Conservation (phyloP, 2,329 filamentous ascomycete genomes). For the Diplodia sapinea region DNA sequence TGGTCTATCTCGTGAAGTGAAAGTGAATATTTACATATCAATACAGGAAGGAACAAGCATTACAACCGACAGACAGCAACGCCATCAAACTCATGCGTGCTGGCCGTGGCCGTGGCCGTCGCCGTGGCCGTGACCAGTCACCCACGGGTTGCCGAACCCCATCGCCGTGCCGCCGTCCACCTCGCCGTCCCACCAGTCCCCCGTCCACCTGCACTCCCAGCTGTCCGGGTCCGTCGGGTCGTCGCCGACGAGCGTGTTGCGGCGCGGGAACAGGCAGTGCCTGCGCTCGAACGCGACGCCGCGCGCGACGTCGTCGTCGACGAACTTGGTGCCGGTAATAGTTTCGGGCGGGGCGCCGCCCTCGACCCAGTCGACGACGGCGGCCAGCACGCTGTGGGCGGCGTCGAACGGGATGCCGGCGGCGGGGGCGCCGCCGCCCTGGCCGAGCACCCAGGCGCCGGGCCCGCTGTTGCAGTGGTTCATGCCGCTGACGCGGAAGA, state of each 20-base stretch:
- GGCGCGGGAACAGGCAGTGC: constrained; percentile 47
- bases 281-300: constrained; percentile 34
- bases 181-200: constrained; percentile 12
- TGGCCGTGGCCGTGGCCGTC: neutral
- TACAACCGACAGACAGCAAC: neutral
- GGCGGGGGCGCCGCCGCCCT: constrained; percentile 35
- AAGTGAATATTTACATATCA: neutral
- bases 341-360: constrained; percentile 50
- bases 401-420: constrained; percentile 46
- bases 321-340: constrained; percentile 40
- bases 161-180: neutral
- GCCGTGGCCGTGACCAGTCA: neutral
- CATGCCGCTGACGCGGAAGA: constrained; percentile 60
- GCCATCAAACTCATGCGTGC: neutral
- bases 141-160: constrained; percentile 4
- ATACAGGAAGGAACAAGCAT: neutral
- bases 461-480: constrained; percentile 57
- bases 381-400: constrained; percentile 54
- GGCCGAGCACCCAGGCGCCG: constrained; percentile 51
- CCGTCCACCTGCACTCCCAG: constrained; percentile 40
- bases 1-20: neutral
- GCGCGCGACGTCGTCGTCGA: constrained; percentile 36
- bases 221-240: constrained; percentile 39
- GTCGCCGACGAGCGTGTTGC: constrained; percentile 44
- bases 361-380: constrained; percentile 57